Base-by-base conservation (phyloP, 2,329 filamentous ascomycete species). In the Elsinoe australis region DNA sequence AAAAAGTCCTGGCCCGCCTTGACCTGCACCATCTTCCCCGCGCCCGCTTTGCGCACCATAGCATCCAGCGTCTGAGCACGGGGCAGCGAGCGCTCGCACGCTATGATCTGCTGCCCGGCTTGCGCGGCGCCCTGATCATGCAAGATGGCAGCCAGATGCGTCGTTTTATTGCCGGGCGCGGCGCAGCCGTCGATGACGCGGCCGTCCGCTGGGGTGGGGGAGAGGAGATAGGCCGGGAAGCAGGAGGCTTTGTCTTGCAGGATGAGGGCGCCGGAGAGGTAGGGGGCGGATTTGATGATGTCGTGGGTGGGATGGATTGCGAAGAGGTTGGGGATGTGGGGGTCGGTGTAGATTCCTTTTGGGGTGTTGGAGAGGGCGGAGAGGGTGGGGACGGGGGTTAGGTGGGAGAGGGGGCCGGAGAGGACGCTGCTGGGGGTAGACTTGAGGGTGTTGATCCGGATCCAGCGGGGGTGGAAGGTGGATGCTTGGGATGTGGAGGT, bases 201-300 rank as follows among this genome's bases (percentile, higher is more conserved):
- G 18, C 87, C 87, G 54, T 83, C 78, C 50, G 77, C 71, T 6
- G 78, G 69, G 0, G 68, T 69, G 0, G 84, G 80, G 45, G 94
- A 74, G 0, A 98, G 71, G 2, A 98, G 71, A 61, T 92, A 92
- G 0, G 90, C 92, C 0, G 92, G 92, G 59, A 98, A 95, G 61
- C 92, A 98, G 0, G 89, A 95, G 0, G 92, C 90, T 65, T 95
- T 96, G 61, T 96, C 92, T 64, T 98, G 92, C 18, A 96, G 71
- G 51, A 96, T 95, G 47, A 96, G 78, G 38, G 80, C 76, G 1
- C 90, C 90, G 1, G 75, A 71, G 10, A 70, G 75, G 64, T 96
- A 96, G 0, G 87, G 83, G 10, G 75, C 67, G 5, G 79, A 82
- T 53, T 81, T 83, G 15, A 80, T 82, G 34, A 95, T 71, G 59